A percentile compares a stretch with the other conserved stretches of the same genome.
phyloP scores from a whole-genome alignment of 1,284 basidiomycete genomes.

The Pyrrhoderma lamaoense region DNA sequence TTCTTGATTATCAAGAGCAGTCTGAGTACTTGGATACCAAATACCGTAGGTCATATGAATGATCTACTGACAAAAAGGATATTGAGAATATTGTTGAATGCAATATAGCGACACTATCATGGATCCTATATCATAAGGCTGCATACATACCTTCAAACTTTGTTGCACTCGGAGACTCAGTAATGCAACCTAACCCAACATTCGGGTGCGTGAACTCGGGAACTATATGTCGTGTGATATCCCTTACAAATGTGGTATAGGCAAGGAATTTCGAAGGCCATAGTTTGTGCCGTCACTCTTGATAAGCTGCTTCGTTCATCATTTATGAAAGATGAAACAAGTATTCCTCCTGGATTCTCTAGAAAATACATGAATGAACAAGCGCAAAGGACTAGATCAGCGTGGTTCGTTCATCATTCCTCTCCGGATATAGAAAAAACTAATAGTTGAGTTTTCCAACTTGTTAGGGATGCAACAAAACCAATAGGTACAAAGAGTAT shows the following conservation, averaged over 20 bases:
- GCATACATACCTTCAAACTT: conserved; percentile 17
- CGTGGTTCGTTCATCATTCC: neutral
- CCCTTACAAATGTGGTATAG: conserved; percentile 6
- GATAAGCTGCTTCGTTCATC: conserved; percentile 15
- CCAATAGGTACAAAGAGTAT: too few relatives aligned
- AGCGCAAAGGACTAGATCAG: neutral
- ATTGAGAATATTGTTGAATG: neutral
- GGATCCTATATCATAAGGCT: conserved; percentile 14
- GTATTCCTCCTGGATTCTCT: conserved; percentile 3
- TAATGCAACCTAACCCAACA: conserved; percentile 16
- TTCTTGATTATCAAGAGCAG: conserved; percentile 4
- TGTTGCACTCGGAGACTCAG: conserved; percentile 17
- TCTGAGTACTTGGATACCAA: conserved; percentile 2
- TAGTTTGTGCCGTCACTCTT: conserved; percentile 14
- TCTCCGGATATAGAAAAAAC: too few relatives aligned
- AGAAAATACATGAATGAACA: conserved; percentile 7
- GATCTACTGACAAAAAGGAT: too few relatives aligned
- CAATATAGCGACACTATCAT: conserved; percentile 13
- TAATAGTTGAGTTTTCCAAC: too few relatives aligned
- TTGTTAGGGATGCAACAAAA: too few relatives aligned
- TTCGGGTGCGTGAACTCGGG: conserved; percentile 18
- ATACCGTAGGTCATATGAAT: conserved; percentile 8
- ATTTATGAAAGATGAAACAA: neutral
- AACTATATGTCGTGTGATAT: neutral
- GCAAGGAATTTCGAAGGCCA: conserved; percentile 17